Percentiles rank a stretch among this genome's conserved stretches.
Evolutionary conservation across 306 rosid species (phyloP).

Genomic region (Lathyrus aphaca): DNA sequence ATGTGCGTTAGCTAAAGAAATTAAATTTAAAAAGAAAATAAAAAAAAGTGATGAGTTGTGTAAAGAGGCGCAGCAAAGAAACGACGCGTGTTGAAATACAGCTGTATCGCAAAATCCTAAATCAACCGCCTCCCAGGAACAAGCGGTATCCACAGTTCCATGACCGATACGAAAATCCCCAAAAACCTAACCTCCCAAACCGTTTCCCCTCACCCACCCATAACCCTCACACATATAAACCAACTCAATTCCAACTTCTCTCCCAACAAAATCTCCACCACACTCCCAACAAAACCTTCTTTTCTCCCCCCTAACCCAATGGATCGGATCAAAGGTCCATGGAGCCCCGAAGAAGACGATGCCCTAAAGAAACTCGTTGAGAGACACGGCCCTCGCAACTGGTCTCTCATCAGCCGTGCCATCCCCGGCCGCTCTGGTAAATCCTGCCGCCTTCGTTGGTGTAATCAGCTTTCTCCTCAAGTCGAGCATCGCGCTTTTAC

Average conservation of each 20-base stretch:
- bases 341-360: conserved; percentile 96
- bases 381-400: conserved; percentile 82
- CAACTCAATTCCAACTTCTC: not conserved
- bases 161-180: conserved; percentile 32
- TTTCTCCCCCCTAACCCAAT: not conserved
- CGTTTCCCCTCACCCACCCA: conserved; percentile 49
- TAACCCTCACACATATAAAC: conserved; percentile 45
- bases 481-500: conserved; percentile 93
- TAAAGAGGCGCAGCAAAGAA: conserved; percentile 24
- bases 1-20: too few relatives aligned
- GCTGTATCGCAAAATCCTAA: conserved; percentile 84
- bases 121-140: conserved; percentile 54
- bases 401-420: conserved; percentile 83
- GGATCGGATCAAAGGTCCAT: conserved; percentile 98
- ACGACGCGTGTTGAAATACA: conserved; percentile 82
- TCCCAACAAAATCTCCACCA: not conserved
- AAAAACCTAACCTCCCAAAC: conserved; percentile 48
- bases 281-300: not conserved
- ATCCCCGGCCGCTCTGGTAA: conserved; percentile 92
- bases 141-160: conserved; percentile 52
- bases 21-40: not conserved
- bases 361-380: conserved; percentile 68
- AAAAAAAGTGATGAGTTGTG: conserved; percentile 35
- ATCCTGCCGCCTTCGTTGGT: conserved; percentile 96
- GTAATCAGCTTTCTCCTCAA: conserved; percentile 92